Base-by-base conservation (phyloP, 106 monocot genomes). In the Allium sativum region DNA sequence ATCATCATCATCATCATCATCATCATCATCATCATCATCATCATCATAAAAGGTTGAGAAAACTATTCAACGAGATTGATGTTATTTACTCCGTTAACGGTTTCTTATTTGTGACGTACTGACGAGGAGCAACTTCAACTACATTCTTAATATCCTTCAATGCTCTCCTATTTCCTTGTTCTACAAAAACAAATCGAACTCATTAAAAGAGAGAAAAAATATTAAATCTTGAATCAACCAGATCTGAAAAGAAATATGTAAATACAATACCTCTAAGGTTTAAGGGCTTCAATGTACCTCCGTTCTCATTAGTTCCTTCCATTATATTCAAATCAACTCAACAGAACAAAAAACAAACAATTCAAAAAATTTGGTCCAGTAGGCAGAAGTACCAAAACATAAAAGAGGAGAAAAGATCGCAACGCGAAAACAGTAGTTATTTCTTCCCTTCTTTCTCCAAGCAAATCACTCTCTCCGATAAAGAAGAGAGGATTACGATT, bases 91-190 rank as follows among this genome's bases (percentile, higher is more conserved):
- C 78, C 61, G 72, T 22, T 15, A 73, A 22, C 5, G 55, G 72
- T 53, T 64, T 78, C 72, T 95, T 90, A 59, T 44, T 75, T 9
- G 74, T 42, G 5, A 81, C 79, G 55, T 67, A 77, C 8, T 84
- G 77, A 43, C 77, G 72, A 0, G 73, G 79, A 4, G 74, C 73
- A 14, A 44, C 75, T 5, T 64, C 73, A 13, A 76, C 60, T 42
- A 89, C 42, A 72, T 93, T 93, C 64, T 54, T 75, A 40, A 95
- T 87, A 18, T 95, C 90, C 59, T 78, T 75, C 75, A 95, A 55
- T 0, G 95, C 84, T 66, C 83, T 71, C 42, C 95, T 86, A 65
- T 79, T 65, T 62, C 65, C 82, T 60, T 69, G 68, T 18, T 73
- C 82, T 52, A 71, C 3, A 64, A 44, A 58, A 61, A 44, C 5